Evolutionary conservation across 495 filamentous ascomycete genomes (phyloP).

Genomic region (Penicillium ucsense): DNA sequence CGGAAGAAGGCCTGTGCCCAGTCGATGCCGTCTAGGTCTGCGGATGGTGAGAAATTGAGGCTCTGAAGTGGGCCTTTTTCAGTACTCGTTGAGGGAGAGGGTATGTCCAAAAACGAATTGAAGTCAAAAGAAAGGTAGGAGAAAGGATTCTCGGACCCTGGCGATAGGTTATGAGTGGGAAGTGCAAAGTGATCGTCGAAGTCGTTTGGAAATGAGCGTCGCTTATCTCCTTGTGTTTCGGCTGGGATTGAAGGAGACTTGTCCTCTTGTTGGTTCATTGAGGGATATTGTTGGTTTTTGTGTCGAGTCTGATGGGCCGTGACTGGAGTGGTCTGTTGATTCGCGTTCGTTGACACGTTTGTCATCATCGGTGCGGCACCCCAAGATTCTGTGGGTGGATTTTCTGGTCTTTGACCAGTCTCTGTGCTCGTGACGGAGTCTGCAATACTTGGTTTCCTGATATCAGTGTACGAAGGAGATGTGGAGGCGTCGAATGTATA

Average conservation of each 20-base stretch:
- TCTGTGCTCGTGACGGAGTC: slow-evolving; percentile 5
- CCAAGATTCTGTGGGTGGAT: not conserved
- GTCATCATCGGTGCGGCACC: not conserved
- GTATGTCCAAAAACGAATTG: slow-evolving; percentile 16
- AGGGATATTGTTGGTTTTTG: slow-evolving; percentile 1
- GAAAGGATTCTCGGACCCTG: slow-evolving; percentile 11
- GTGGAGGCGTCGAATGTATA: slow-evolving; percentile 14
- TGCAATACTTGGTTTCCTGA: slow-evolving; percentile 11
- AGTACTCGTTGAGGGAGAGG: not conserved
- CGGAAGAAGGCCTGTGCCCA: slow-evolving; percentile 29
- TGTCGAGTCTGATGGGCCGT: not conserved
- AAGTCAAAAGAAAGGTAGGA: slow-evolving; percentile 19
- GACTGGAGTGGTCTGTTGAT: not conserved
- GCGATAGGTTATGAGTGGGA: not conserved
- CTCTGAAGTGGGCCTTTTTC: not conserved
- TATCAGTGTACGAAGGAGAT: slow-evolving; percentile 1
- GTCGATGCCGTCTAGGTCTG: slow-evolving; percentile 19
- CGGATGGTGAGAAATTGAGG: slow-evolving; percentile 4
- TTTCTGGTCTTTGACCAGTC: not conserved
- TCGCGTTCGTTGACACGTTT: slow-evolving; percentile 1
- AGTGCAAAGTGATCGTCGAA: slow-evolving; percentile 20
- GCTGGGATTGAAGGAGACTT: not conserved
- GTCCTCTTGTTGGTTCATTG: not conserved
- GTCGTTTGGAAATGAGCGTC: slow-evolving; percentile 17
- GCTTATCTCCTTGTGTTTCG: slow-evolving; percentile 3